Evolutionary conservation across 306 rosid species (phyloP).

Genomic region (Dryas octopetala): DNA sequence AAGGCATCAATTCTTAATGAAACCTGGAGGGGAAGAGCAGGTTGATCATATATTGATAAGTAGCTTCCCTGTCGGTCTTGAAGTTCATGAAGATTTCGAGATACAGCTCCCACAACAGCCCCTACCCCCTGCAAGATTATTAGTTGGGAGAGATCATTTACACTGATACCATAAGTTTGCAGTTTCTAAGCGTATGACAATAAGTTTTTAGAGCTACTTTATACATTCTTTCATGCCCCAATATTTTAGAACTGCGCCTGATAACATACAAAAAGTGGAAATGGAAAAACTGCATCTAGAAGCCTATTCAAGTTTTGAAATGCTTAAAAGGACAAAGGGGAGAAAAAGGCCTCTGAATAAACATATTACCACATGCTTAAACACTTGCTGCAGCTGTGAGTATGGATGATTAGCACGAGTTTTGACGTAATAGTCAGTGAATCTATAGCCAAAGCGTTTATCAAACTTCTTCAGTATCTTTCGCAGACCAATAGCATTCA

Average conservation of each 20-base stretch:
- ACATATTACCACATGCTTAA: conserved; percentile 94
- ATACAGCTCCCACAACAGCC: conserved; percentile 98
- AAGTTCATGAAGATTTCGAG: conserved; percentile 97
- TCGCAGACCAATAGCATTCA: conserved; percentile 94
- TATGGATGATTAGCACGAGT: conserved; percentile 99
- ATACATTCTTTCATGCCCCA: background rate
- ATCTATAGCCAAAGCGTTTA: conserved; percentile 87
- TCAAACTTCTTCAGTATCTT: conserved; percentile 98
- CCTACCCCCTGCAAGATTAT: conserved; percentile 72
- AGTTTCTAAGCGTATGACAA: conserved; percentile 13
- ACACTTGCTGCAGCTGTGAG: conserved; percentile 98
- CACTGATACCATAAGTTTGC: conserved; percentile 4
- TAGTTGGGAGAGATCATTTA: conserved; percentile 26
- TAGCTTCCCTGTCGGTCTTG: conserved; percentile 97
- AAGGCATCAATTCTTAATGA: conserved; percentile 23
- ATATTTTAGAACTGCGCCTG: background rate
- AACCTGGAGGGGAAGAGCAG: conserved; percentile 85
- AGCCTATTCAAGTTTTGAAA: background rate
- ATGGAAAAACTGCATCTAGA: background rate
- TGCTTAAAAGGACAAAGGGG: background rate
- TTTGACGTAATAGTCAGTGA: conserved; percentile 88
- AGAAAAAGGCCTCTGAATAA: conserved; percentile 24
- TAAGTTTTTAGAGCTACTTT: background rate
- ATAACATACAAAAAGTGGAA: background rate
- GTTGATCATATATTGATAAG: conserved; percentile 91